These are phyloP conservation scores for Zostera marina DNA, from an alignment of 116 monocot species.

Conservation along the genomic window DNA sequence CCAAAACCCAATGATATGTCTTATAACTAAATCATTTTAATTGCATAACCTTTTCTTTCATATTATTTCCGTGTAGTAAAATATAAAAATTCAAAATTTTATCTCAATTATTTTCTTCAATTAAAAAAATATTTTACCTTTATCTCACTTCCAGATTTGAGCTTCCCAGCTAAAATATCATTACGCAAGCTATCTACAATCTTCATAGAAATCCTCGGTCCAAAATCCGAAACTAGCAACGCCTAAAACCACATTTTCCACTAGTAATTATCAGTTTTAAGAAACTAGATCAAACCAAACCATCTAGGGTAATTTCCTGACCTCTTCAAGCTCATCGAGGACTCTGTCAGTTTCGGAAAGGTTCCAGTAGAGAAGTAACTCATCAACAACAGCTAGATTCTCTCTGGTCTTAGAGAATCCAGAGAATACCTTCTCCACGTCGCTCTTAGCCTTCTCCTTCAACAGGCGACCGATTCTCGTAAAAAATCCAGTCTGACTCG, in stretches of 20 bases:
- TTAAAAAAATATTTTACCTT: constrained; percentile 28
- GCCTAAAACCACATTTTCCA: constrained; percentile 24
- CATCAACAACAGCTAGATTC: constrained; percentile 87
- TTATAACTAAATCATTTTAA: no score
- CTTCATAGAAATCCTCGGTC: constrained; percentile 82
- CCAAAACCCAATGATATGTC: no score
- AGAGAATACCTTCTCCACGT: constrained; percentile 90
- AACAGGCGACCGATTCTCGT: constrained; percentile 68
- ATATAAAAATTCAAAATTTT: not conserved
- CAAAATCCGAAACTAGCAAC: constrained; percentile 81
- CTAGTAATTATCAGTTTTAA: not conserved
- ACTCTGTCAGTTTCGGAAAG: constrained; percentile 86
- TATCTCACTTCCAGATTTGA: constrained; percentile 87
- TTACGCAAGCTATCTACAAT: constrained; percentile 71
- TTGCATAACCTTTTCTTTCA: no score
- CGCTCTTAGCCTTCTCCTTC: constrained; percentile 94
- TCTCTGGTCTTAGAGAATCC: constrained; percentile 89
- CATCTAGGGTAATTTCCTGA: not conserved
- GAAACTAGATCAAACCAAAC: not conserved
- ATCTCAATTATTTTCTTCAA: not conserved
- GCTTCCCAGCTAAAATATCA: constrained; percentile 69
- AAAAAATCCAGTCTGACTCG: constrained; percentile 84
- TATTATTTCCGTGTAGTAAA: no score
- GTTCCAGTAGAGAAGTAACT: constrained; percentile 96
- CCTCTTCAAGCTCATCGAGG: constrained; percentile 97